Percentiles rank a stretch among this genome's conserved stretches.
Evolutionary conservation across 345 rosid species (phyloP).

Genomic region (Eucalyptus guilfoylei): DNA sequence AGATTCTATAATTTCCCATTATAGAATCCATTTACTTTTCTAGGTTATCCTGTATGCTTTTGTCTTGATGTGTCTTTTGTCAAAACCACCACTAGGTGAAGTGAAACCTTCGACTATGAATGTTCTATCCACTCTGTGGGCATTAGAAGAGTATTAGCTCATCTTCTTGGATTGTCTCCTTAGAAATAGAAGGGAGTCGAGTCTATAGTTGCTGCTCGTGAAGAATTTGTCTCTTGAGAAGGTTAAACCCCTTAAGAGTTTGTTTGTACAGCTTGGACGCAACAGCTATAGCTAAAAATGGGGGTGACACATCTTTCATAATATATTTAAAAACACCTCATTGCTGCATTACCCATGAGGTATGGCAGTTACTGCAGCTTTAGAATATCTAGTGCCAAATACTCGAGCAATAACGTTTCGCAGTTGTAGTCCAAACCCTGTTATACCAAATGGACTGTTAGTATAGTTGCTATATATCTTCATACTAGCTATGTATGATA

Average conservation of each 20-base stretch:
- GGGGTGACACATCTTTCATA: background rate
- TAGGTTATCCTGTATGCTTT: background rate
- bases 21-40: background rate
- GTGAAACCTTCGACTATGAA: background rate
- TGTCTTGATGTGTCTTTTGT: background rate
- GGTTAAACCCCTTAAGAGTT: background rate
- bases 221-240: background rate
- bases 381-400: background rate
- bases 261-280: background rate
- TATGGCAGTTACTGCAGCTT: background rate
- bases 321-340: background rate
- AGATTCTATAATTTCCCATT: background rate
- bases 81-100: background rate
- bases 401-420: background rate
- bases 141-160: background rate
- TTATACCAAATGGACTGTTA: background rate
- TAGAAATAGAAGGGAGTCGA: background rate
- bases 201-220: background rate
- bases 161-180: background rate
- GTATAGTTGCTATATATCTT: background rate
- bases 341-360: background rate
- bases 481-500: background rate
- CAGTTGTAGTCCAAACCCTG: background rate
- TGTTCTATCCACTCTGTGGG: background rate
- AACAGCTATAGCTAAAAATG: background rate